Base-by-base conservation (phyloP, 257 asterid genomes). In the Solanum gandarillasii region DNA sequence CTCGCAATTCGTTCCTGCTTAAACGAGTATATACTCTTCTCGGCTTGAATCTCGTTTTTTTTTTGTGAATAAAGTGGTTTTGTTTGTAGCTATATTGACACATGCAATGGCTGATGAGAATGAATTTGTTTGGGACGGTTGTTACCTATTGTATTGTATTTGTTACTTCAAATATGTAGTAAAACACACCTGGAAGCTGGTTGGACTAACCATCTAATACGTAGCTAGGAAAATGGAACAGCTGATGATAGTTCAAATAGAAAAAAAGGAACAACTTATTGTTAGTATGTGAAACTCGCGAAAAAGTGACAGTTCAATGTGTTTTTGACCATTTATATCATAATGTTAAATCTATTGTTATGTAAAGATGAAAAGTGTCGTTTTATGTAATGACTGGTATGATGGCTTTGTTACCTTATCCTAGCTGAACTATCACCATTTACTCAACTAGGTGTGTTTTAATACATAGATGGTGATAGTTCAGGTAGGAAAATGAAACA, bases 1-100 rank as follows among this genome's bases (percentile, higher is more conserved):
- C 71, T 87, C 98, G 95, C 86, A 90, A 94, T 83, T 93, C 96
- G 87, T 92, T 92, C 89, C 96, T 97, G 83, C 92, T 95, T 82
- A 94, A 85, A 87, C 93, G 99, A 60, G 99, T 97, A 95, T 25
- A 21, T 18, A 0, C 67, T 46, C 39, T 3, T 55, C 16, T 6
- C 52, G 12, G 27, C 29, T 82, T 29, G 70, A 82, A 6, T 81
- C 27, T 81, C 67, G 7, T 1, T 10, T 46, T 81, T 29, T 41
- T 39, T n/a, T 5, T 27, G 78, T 31, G 25, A 71, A 81, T 58
- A 27, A 25, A 25, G 68, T 46, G 4, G 10, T 46, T 48, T 65
- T 27, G 12, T 5, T 3, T 81, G 41, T 23, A 79, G 67, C 6
- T 29, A 79, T 43, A 16, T 79, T 79, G 65, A 79, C 14, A 25